phyloP scores from a whole-genome alignment of 495 filamentous ascomycete genomes.

The Pseudoneurospora amorphoporcata region DNA sequence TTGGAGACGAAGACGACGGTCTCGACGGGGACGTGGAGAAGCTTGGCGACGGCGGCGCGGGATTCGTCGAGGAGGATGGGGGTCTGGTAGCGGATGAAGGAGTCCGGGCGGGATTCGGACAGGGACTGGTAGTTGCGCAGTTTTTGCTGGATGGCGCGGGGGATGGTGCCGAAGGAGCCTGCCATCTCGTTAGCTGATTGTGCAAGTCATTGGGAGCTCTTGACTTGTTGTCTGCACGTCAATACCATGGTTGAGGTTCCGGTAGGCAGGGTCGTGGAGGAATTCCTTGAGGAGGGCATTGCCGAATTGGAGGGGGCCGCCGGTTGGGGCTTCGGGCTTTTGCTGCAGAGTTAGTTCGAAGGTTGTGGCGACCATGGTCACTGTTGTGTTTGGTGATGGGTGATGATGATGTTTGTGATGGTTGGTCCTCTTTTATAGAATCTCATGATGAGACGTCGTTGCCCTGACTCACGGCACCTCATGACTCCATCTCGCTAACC shows the following conservation, averaged over 20 bases:
- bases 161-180: conserved; percentile 75
- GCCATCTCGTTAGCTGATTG: too few species aligned
- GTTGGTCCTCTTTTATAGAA: background rate
- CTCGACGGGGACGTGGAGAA: conserved; percentile 50
- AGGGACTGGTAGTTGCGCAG: conserved; percentile 47
- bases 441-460: background rate
- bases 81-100: conserved; percentile 58
- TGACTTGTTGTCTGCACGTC: too few species aligned
- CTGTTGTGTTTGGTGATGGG: background rate
- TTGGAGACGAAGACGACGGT: conserved; percentile 73
- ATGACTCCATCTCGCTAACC: background rate
- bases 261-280: conserved; percentile 54
- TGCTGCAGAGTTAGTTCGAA: background rate
- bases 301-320: conserved; percentile 34
- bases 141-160: conserved; percentile 45
- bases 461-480: background rate
- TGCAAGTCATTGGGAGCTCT: too few species aligned
- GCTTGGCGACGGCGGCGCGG: conserved; percentile 49
- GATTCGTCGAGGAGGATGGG: conserved; percentile 49
- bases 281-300: conserved; percentile 58
- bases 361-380: background rate
- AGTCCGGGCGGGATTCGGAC: conserved; percentile 57
- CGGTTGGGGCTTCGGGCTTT: background rate
- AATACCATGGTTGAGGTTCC: conserved; percentile 69
- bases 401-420: background rate